Percentiles rank a stretch among this genome's conserved stretches.
Evolutionary conservation across 805 yeast genomes (phyloP).

Genomic region (Starmerella stellata): DNA sequence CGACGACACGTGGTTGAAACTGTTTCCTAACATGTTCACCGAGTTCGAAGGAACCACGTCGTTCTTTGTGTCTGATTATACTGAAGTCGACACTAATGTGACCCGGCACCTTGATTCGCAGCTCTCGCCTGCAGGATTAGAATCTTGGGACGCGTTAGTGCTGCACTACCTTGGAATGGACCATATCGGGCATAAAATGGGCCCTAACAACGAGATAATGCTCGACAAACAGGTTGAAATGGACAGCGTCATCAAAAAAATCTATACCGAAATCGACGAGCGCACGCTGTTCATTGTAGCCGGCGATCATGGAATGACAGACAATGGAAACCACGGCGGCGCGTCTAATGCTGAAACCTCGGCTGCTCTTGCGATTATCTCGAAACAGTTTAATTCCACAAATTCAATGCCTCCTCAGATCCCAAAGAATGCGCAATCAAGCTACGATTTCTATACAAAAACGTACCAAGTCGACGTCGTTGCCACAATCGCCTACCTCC

Average conservation of each 20-base stretch:
- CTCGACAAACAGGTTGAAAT: conserved; percentile 65
- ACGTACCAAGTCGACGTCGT: conserved; percentile 58
- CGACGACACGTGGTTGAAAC: conserved; percentile 92
- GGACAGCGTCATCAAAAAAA: conserved; percentile 44
- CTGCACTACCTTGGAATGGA: conserved; percentile 86
- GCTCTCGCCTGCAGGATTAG: conserved; percentile 26
- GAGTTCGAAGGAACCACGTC: conserved; percentile 74
- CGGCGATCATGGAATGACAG: conserved; percentile 92
- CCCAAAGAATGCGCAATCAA: conserved; percentile 22
- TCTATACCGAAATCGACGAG: conserved; percentile 31
- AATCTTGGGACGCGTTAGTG: conserved; percentile 67
- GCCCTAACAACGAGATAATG: conserved; percentile 70
- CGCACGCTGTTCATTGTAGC: conserved; percentile 55
- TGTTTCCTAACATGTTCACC: conserved; percentile 56
- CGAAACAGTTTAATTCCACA: conserved; percentile 43
- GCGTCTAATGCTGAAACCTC: conserved; percentile 84
- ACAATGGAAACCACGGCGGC: conserved; percentile 90
- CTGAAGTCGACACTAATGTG: conserved; percentile 84
- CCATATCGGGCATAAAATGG: conserved; percentile 96
- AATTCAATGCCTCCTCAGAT: conserved; percentile 12
- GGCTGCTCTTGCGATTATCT: conserved; percentile 55
- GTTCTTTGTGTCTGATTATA: conserved; percentile 85
- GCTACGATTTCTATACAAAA: conserved; percentile 35
- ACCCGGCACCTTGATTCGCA: conserved; percentile 65
- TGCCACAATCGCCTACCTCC: conserved; percentile 44